Evolutionary conservation across 495 filamentous ascomycete species (phyloP).

Genomic region (Penicillium bovifimosum): DNA sequence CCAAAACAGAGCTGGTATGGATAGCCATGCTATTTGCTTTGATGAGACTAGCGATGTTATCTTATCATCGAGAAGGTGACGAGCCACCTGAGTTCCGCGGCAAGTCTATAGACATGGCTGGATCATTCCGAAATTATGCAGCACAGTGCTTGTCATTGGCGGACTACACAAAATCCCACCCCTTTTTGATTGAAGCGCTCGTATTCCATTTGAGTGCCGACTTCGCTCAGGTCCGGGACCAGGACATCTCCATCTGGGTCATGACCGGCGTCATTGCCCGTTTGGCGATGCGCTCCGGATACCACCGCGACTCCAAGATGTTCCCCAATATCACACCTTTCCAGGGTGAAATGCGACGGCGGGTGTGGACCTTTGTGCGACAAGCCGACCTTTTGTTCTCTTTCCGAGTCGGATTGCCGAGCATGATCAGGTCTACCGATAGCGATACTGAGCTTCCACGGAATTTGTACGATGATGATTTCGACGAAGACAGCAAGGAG

Average conservation of each 20-base stretch:
- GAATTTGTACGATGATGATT: constrained; percentile 93
- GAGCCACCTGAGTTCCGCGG: constrained; percentile 77
- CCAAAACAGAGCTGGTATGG: constrained; percentile 78
- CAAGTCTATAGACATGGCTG: constrained; percentile 70
- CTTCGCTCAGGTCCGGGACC: constrained; percentile 69
- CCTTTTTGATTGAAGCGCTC: constrained; percentile 83
- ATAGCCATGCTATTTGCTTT: constrained; percentile 83
- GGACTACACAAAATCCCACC: constrained; percentile 83
- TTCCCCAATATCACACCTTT: constrained; percentile 80
- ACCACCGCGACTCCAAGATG: constrained; percentile 84
- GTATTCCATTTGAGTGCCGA: constrained; percentile 81
- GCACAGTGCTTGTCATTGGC: constrained; percentile 83
- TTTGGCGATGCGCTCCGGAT: constrained; percentile 90
- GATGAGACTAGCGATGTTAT: constrained; percentile 84
- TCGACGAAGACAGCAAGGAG: constrained; percentile 68
- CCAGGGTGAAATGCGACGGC: constrained; percentile 84
- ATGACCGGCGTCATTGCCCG: constrained; percentile 75
- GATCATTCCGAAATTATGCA: constrained; percentile 71
- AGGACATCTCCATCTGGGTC: constrained; percentile 78
- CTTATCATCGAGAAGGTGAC: constrained; percentile 83
- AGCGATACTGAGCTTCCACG: constrained; percentile 81
- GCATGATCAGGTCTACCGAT: constrained; percentile 76
- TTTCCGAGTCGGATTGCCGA: constrained; percentile 84
- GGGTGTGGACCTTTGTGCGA: constrained; percentile 82
- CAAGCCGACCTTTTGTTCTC: constrained; percentile 83